These are phyloP conservation scores for Hanseniaspora gamundiae DNA, from an alignment of 1,139 yeast species.

Conservation along the genomic window DNA sequence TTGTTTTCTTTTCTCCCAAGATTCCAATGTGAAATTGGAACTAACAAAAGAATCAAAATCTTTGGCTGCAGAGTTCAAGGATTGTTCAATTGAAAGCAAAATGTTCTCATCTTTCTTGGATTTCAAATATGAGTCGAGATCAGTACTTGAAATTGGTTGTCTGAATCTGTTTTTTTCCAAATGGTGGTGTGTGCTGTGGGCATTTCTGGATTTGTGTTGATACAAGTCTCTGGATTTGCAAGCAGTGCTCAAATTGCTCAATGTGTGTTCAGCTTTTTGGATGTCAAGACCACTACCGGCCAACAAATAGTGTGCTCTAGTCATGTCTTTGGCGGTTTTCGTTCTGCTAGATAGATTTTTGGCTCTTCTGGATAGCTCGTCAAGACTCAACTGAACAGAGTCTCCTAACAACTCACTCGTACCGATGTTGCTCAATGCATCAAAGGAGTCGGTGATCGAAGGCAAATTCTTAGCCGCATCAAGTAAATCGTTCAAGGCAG, in stretches of 20 bases:
- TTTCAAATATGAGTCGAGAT: constrained; percentile 46
- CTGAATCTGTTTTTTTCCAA: constrained; percentile 12
- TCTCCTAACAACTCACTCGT: constrained; percentile 10
- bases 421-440: background rate
- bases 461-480: constrained; percentile 23
- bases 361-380: constrained; percentile 51
- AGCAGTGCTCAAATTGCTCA: constrained; percentile 27
- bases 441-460: constrained; percentile 14
- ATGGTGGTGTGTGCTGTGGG: constrained; percentile 3
- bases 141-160: constrained; percentile 18
- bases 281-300: constrained; percentile 87
- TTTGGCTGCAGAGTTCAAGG: constrained; percentile 58
- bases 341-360: constrained; percentile 46
- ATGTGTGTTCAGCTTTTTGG: constrained; percentile 69
- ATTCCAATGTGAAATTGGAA: constrained; percentile 59
- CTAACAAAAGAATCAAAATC: constrained; percentile 75
- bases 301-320: constrained; percentile 80
- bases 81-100: constrained; percentile 71
- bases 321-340: constrained; percentile 33
- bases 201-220: constrained; percentile 12
- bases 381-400: constrained; percentile 37
- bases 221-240: constrained; percentile 14
- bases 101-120: constrained; percentile 75
- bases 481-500: constrained; percentile 18
- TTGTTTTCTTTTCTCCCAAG: constrained; percentile 66